These are phyloP conservation scores for Penicillium flavigenum DNA, from an alignment of 495 filamentous ascomycete genomes.

Conservation along the genomic window DNA sequence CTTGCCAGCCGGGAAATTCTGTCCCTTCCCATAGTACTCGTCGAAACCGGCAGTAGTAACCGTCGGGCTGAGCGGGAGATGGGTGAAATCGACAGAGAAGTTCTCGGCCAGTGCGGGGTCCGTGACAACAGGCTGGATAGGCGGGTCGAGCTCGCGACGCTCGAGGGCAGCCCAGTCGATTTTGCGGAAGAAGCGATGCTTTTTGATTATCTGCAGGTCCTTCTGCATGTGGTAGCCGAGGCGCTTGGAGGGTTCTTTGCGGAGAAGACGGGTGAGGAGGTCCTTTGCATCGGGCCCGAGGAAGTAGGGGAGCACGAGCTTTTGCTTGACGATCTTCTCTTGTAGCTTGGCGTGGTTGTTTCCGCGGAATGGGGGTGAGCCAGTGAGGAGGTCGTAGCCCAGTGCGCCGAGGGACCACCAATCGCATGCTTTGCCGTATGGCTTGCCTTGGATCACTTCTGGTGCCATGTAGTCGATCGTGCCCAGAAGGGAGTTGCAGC, in stretches of 20 bases:
- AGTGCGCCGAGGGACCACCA: constrained; percentile 98
- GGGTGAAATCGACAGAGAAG: constrained; percentile 85
- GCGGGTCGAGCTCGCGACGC: constrained; percentile 73
- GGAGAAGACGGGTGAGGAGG: constrained; percentile 79
- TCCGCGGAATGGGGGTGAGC: constrained; percentile 82
- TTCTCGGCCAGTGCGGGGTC: constrained; percentile 96
- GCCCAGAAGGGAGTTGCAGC: constrained; percentile 79
- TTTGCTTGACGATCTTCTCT: constrained; percentile 89
- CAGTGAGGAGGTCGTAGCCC: constrained; percentile 88
- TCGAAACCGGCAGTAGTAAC: constrained; percentile 38
- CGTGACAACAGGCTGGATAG: constrained; percentile 88
- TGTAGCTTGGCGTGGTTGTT: constrained; percentile 90
- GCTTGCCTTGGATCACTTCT: constrained; percentile 78
- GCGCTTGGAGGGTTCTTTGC: constrained; percentile 87
- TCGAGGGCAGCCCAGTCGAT: constrained; percentile 89
- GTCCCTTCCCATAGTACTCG: constrained; percentile 37
- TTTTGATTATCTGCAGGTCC: constrained; percentile 82
- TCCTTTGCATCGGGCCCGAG: constrained; percentile 89
- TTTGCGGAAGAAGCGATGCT: constrained; percentile 93
- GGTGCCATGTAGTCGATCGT: constrained; percentile 99
- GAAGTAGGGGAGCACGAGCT: constrained; percentile 82
- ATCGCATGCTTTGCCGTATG: constrained; percentile 89
- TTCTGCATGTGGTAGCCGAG: constrained; percentile 85
- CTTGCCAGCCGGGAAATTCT: constrained; percentile 11
- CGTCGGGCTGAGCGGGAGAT: constrained; percentile 74